phyloP scores from a whole-genome alignment of 108 stramenopile genomes.

The Fistulifera solaris region DNA sequence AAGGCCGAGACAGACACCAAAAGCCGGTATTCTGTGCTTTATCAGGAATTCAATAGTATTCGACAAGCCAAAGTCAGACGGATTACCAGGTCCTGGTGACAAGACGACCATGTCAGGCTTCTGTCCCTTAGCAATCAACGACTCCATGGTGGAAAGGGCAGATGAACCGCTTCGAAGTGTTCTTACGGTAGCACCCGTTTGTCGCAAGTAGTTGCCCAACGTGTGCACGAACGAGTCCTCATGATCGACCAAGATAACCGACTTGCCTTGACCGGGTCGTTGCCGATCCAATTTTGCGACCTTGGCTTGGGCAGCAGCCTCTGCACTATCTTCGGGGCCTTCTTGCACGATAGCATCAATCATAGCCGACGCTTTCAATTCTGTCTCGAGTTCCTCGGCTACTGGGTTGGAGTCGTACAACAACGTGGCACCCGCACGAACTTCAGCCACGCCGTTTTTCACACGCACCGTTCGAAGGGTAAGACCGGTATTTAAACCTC shows the following conservation, averaged over 20 bases:
- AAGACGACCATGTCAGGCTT: slow-evolving; percentile 89
- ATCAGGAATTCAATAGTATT: slow-evolving; percentile 67
- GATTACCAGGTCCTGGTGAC: slow-evolving; percentile 96
- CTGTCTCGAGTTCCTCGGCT: slow-evolving; percentile 94
- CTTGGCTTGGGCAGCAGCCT: neutral
- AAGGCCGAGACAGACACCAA: slow-evolving; percentile 96
- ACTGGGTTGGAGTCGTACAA: slow-evolving; percentile 88
- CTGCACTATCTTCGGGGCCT: slow-evolving; percentile 25
- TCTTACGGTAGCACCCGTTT: slow-evolving; percentile 90
- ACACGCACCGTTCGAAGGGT: slow-evolving; percentile 91
- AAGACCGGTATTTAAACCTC: slow-evolving; percentile 92
- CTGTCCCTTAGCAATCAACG: slow-evolving; percentile 55
- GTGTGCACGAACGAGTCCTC: slow-evolving; percentile 99
- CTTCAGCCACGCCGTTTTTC: slow-evolving; percentile 89
- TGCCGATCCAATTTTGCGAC: slow-evolving; percentile 3
- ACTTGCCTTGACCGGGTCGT: slow-evolving; percentile 50
- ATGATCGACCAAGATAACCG: slow-evolving; percentile 90
- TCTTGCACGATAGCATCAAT: slow-evolving; percentile 78
- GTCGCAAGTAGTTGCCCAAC: slow-evolving; percentile 94
- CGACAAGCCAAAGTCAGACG: slow-evolving; percentile 85
- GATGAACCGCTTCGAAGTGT: slow-evolving; percentile 89
- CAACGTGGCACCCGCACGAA: slow-evolving; percentile 91
- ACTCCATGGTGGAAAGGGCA: slow-evolving; percentile 58
- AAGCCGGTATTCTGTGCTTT: slow-evolving; percentile 83
- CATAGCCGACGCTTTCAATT: slow-evolving; percentile 97